A percentile compares a stretch with the other conserved stretches of the same genome.
These are phyloP conservation scores for Exophiala viscosa DNA, from an alignment of 2,329 filamentous ascomycete genomes.

Conservation along the genomic window DNA sequence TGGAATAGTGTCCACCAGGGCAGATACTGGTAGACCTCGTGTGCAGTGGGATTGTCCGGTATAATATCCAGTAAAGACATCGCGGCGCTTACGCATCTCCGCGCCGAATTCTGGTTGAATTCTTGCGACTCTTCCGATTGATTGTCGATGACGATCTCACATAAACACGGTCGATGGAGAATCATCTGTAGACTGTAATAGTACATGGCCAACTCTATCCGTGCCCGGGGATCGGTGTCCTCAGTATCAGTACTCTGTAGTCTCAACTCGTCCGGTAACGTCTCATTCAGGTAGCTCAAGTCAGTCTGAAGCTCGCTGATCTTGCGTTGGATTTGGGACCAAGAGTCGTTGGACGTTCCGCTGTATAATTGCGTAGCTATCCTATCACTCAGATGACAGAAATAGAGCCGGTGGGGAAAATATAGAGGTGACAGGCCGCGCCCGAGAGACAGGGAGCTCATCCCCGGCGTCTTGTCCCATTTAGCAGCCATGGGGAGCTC, in stretches of 20 bases:
- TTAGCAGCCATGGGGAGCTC: conserved; percentile 8
- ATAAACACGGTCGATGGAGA: conserved; percentile 30
- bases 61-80: conserved; percentile 25
- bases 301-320: conserved; percentile 17
- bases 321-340: conserved; percentile 17
- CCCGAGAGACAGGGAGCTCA: conserved; percentile 12
- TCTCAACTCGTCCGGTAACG: conserved; percentile 8
- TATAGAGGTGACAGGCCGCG: conserved; percentile 3
- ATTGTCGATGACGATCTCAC: conserved; percentile 25
- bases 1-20: conserved; percentile 31
- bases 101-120: conserved; percentile 22
- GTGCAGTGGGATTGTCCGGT: conserved; percentile 25
- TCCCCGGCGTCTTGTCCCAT: conserved; percentile 12
- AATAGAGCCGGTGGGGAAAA: conserved; percentile 9
- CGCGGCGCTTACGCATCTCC: conserved; percentile 29
- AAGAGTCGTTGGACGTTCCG: conserved; percentile 7
- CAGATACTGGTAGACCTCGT: conserved; percentile 22
- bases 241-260: conserved; percentile 1
- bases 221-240: conserved; percentile 18
- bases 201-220: conserved; percentile 26
- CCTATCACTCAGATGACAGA: conserved; percentile 21
- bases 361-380: conserved; percentile 15
- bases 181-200: conserved; percentile 30
- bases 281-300: conserved; percentile 14
- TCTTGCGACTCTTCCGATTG: conserved; percentile 23